phyloP scores from a whole-genome alignment of 1,139 yeast genomes.

The Candida tetrigidarum region DNA sequence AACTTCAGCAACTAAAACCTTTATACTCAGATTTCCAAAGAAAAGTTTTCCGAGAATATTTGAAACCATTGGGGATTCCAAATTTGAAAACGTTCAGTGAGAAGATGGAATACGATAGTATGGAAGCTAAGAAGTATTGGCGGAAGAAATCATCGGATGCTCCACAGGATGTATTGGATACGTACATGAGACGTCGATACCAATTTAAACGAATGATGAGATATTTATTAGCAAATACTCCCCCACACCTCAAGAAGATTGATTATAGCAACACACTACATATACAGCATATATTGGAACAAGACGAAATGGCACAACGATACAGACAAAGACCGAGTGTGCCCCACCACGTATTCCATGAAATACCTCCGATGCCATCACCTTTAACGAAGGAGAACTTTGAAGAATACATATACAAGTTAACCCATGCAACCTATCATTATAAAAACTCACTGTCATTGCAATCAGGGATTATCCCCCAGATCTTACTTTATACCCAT shows the following conservation, averaged over 20 bases:
- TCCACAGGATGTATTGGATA: constrained; percentile 25
- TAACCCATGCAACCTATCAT: constrained; percentile 40
- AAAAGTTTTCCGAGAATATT: constrained; percentile 36
- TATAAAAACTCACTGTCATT: constrained; percentile 42
- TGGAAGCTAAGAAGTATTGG: constrained; percentile 34
- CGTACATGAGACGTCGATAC: constrained; percentile 32
- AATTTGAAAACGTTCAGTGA: constrained; percentile 36
- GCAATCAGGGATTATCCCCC: constrained; percentile 41
- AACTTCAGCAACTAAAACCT: constrained; percentile 18
- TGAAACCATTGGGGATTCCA: constrained; percentile 39
- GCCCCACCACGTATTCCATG: constrained; percentile 32
- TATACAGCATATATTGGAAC: constrained; percentile 18
- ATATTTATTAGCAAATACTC: constrained; percentile 36
- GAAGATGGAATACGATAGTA: constrained; percentile 25
- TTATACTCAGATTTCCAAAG: constrained; percentile 25
- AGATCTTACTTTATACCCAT: constrained; percentile 45
- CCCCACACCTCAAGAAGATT: constrained; percentile 27
- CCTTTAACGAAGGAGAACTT: constrained; percentile 35
- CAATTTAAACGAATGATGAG: constrained; percentile 37
- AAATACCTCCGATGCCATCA: constrained; percentile 39
- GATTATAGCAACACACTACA: constrained; percentile 13
- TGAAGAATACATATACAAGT: constrained; percentile 38
- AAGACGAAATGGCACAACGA: constrained; percentile 17
- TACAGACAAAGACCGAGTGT: constrained; percentile 11
- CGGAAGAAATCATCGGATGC: constrained; percentile 19